These are phyloP conservation scores for Phycomyces nitens DNA, from an alignment of 192 early-diverging fungal genomes.

Conservation along the genomic window DNA sequence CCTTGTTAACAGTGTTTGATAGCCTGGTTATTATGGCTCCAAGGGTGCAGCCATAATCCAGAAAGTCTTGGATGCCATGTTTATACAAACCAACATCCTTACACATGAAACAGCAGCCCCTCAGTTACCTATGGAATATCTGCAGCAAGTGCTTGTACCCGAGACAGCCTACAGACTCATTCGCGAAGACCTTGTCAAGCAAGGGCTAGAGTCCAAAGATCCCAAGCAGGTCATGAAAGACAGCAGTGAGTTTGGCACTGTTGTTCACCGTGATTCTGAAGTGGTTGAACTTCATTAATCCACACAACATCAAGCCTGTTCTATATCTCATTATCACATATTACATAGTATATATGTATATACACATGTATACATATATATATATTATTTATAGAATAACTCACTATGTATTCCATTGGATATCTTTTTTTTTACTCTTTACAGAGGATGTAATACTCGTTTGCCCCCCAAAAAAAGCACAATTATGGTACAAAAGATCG, in stretches of 20 bases:
- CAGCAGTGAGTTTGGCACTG: slow-evolving; percentile 20
- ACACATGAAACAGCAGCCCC: slow-evolving; percentile 35
- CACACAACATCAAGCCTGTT: too few relatives aligned
- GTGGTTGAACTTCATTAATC: too few relatives aligned
- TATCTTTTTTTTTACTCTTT: too few relatives aligned
- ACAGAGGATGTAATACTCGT: too few relatives aligned
- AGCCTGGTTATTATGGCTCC: slow-evolving; percentile 59
- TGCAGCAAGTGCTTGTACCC: slow-evolving; percentile 53
- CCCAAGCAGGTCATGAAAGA: slow-evolving; percentile 13
- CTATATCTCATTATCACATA: too few relatives aligned
- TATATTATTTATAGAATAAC: too few relatives aligned
- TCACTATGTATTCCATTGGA: too few relatives aligned
- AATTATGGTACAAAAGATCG: too few relatives aligned
- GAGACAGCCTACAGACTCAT: slow-evolving; percentile 48
- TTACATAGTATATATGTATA: too few relatives aligned
- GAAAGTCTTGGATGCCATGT: slow-evolving; percentile 30
- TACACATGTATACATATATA: too few relatives aligned
- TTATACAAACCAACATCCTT: slow-evolving; percentile 39
- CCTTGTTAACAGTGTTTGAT: too few relatives aligned
- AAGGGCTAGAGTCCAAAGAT: background rate
- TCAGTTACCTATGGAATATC: slow-evolving; percentile 46
- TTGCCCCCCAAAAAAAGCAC: too few relatives aligned
- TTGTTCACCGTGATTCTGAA: background rate
- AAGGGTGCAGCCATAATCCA: slow-evolving; percentile 40
- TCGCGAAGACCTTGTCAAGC: slow-evolving; percentile 27